phyloP scores from a whole-genome alignment of 2,329 filamentous ascomycete genomes.

The Pseudodiploospora longispora region DNA sequence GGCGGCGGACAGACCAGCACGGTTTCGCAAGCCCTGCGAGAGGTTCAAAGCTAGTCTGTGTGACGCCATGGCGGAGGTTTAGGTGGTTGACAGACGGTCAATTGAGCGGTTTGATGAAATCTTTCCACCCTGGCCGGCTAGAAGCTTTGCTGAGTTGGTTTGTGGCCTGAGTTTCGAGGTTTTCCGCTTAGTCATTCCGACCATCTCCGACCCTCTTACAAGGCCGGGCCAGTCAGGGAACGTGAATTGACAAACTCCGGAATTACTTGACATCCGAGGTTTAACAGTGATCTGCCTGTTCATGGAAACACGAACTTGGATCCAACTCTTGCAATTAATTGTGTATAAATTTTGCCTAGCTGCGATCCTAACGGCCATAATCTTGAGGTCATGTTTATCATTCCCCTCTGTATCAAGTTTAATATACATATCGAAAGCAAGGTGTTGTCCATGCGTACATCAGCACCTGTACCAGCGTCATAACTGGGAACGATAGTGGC shows the following conservation, averaged over 20 bases:
- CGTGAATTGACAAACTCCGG: conserved; percentile 23
- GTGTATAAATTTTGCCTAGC: too few relatives aligned
- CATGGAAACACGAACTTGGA: too few relatives aligned
- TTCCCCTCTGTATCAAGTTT: too few relatives aligned
- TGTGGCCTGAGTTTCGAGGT: conserved; percentile 35
- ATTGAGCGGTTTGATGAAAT: conserved; percentile 52
- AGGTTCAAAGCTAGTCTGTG: conserved; percentile 95
- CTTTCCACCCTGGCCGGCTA: conserved; percentile 36
- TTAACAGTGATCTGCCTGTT: too few relatives aligned
- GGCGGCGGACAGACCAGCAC: conserved; percentile 72
- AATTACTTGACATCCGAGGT: not conserved
- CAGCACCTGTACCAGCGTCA: too few relatives aligned
- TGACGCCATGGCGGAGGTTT: conserved; percentile 73
- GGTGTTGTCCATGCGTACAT: too few relatives aligned
- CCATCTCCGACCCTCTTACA: conserved; percentile 28
- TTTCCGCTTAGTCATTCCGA: conserved; percentile 33
- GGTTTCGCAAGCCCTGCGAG: conserved; percentile 80
- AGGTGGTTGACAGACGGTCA: conserved; percentile 34
- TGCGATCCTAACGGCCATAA: too few relatives aligned
- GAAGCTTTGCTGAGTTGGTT: conserved; percentile 38
- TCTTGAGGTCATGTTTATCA: too few relatives aligned
- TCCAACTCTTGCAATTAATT: too few relatives aligned
- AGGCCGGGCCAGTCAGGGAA: conserved; percentile 23
- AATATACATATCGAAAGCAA: too few relatives aligned
- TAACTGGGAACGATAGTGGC: too few relatives aligned